Evolutionary conservation across 129 eudicot species (phyloP).

Genomic region (Scalesia atractyloides): DNA sequence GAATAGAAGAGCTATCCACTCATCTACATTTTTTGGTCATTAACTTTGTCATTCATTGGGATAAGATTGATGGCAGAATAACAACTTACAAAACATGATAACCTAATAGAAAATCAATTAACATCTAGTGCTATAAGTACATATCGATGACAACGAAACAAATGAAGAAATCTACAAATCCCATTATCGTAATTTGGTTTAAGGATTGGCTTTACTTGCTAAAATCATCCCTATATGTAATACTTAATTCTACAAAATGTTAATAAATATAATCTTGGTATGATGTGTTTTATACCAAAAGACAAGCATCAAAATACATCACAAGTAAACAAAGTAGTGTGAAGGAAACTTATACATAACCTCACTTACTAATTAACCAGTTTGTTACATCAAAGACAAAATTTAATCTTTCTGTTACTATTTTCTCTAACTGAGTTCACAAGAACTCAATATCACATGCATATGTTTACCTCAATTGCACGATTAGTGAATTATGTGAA

Average conservation of each 20-base stretch:
- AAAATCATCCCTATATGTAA: too few species aligned
- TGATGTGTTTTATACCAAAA: background rate
- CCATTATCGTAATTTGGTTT: background rate
- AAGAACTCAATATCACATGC: background rate
- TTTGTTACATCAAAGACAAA: too few species aligned
- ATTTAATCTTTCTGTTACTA: too few species aligned
- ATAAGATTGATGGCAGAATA: background rate
- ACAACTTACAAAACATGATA: background rate
- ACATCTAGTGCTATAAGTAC: background rate
- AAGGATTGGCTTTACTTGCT: background rate
- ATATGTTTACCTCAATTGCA: too few species aligned
- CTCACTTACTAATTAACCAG: background rate
- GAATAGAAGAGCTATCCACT: background rate
- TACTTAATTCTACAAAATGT: too few species aligned
- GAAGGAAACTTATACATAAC: background rate
- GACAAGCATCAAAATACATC: background rate
- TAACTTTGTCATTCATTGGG: background rate
- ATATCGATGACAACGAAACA: too few species aligned
- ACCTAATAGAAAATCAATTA: background rate
- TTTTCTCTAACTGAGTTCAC: background rate
- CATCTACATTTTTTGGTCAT: background rate
- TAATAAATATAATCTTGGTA: too few species aligned
- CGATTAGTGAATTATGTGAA: background rate
- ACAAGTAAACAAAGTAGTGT: background rate
- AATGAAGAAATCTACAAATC: background rate